Base-by-base conservation (phyloP, 495 filamentous ascomycete genomes). In the Cenococcum geophilum region DNA sequence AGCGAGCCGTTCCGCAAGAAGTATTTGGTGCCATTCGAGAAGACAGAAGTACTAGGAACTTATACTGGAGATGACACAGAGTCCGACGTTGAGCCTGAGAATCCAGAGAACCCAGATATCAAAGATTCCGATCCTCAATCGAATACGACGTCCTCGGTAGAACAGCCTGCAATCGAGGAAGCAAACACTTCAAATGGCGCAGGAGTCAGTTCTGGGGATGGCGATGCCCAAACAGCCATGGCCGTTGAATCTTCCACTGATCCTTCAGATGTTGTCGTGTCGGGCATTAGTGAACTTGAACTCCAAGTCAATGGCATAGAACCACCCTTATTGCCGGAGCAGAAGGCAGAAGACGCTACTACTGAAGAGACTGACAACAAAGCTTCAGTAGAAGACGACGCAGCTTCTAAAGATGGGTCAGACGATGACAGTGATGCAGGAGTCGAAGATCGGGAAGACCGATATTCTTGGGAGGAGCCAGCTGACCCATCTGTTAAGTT, bases 391-490 rank as follows among this genome's bases (percentile, higher is more conserved):
- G 10, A 21, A 23, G 52, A 32, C 5, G 23, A 22, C 16, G 18
- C 16, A 35, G 35, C 9, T 8, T 55, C 16, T 10, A 25, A 55
- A 10, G 22, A n/a, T 55, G 25, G n/a, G 5, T 56, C 27, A 14
- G 53, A 56, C 4, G 12, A 14, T 56, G 53, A 56, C 34, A 56
- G 53, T 22, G 53, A 56, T 36, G 25, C 11, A 14, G 36, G 36
- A 8, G 36, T 40, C 8, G 36, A 40, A 21, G 22, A n/a, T 55
- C 5, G 52, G 32, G 14, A 22, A 55, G 10, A 32, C 23, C 14
- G 18, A n/a, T 55, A 32, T 55, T 23, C 35, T 55, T 32, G 23
- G 5, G 16, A 55, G 23, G 22, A 40, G 36, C 23, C 23, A 9
- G n/a, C 16, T 32, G 52, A 55, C 14, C 23, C 23, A 23, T 23